Base-by-base conservation (phyloP, 2,329 filamentous ascomycete genomes). In the Lasiodiplodia hormozganensis region DNA sequence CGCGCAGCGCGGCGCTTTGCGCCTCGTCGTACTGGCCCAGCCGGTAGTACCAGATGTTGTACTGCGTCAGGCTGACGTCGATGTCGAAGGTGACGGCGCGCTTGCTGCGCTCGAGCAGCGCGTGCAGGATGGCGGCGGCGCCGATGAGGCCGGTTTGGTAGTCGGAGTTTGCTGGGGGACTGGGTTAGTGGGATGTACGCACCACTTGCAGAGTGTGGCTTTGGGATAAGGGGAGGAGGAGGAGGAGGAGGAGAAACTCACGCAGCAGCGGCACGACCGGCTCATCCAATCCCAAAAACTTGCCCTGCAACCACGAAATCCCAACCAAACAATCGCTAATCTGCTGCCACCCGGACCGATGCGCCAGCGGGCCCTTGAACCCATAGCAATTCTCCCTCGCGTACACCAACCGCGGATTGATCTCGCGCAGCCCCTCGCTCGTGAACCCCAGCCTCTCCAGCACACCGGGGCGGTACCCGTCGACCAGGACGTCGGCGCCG, bases 371-470 rank as follows among this genome's bases (percentile, higher is more conserved):
- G 0, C 85, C 85, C 62, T 85, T 72, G 78, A 81, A 86, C 0
- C 85, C 85, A 69, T 86, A 87, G 72, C 84, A 86, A 70, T 87
- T 86, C 75, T 86, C 85, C 3, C 82, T 75, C 3, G 83, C 81
- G 54, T 85, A 81, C 21, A 87, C 78, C n/a, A 68, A 28, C 4
- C 14, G 49, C 38, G 38, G 34, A 16, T 68, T 68, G 25, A 86
- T 77, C 0, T 83, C 84, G 25, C 79, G 74, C 34, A 85, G 74
- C 1, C 77, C 81, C 3, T 81, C 74, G 0, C 76, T 74, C 0
- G 80, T 79, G 69, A 85, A 84, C 0, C 84, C 85, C 31, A 81
- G 80, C 67, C 82, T 82, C 18, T 84, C 82, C 64, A 87, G 74
- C 1, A 82, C 82, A 0, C 80, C 80, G 0, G 84, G 85, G 3